Base-by-base conservation (phyloP, 2,329 filamentous ascomycete genomes). In the Pseudomassariella vexata region DNA sequence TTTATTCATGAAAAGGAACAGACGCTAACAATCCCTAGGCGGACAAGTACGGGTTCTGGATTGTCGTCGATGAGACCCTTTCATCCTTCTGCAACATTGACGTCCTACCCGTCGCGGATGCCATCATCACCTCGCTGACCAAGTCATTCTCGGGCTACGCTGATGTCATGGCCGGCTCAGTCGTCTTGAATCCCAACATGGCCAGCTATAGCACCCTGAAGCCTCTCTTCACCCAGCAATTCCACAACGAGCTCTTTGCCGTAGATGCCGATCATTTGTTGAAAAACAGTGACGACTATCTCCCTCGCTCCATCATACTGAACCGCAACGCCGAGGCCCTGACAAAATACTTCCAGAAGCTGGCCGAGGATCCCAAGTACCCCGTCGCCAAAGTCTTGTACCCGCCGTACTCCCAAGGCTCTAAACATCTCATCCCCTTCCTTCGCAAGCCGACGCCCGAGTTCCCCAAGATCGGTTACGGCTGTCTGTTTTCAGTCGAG, bases 121-220 rank as follows among this genome's bases (percentile, higher is more conserved):
- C 74, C 1, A 38, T 79, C 19, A 41, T 44, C 6, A 55, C 43
- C n/a, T 47, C 46, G 2, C 33, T 77, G 11, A 77, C 72, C n/a
- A 79, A 79, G 49, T 62, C 63, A 2, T 78, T 80, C 45, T 73
- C 57, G 38, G 76, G 76, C 11, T 66, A 66, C 37, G 62, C 70
- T 15, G 63, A 79, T 42, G 36, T 46, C 10, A 43, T 49, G 36
- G 45, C 37, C 10, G 46, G 46, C 11, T 47, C 41, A 6, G 22
- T 46, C 9, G 41, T 36, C n/a, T 18, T 50, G 22, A 50, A 50
- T 28, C 48, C 48, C 2, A 41, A 38, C 19, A 19, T 19, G 12
- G 23, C 14, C 15, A 31, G 28, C n/a, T 44, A 48, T 34, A 6
- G 30, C 7, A 11, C 29, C 5, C 34, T 49, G 21, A 44, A 44